These are phyloP conservation scores for Acanthamoeba lenticulata DNA, from an alignment of 208 protist species.

Conservation along the genomic window DNA sequence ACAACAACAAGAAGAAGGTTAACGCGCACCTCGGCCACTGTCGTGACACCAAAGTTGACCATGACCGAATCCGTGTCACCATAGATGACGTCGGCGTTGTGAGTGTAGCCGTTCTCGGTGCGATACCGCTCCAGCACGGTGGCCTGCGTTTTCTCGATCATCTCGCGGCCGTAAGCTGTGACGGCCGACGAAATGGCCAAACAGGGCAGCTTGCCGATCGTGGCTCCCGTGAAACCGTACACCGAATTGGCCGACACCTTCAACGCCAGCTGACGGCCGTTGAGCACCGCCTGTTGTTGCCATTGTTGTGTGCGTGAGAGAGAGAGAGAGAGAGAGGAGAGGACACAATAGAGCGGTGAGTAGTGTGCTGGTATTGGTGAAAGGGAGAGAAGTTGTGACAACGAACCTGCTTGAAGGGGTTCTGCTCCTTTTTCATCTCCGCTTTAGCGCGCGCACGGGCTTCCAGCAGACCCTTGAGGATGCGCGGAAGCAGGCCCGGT, in stretches of 20 bases:
- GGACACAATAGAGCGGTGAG: too few species aligned
- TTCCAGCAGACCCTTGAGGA: conserved; percentile 92
- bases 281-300: conserved; percentile 92
- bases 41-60: conserved; percentile 94
- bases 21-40: conserved; percentile 72
- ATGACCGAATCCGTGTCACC: conserved; percentile 99
- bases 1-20: not conserved
- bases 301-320: not conserved
- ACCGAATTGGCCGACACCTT: conserved; percentile 99
- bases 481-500: conserved; percentile 91
- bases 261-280: conserved; percentile 98
- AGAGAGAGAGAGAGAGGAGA: not conserved
- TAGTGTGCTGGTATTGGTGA: not conserved
- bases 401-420: conserved; percentile 85
- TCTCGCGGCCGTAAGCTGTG: conserved; percentile 97
- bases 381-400: not conserved
- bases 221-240: conserved; percentile 99
- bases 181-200: conserved; percentile 92
- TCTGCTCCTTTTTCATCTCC: conserved; percentile 89
- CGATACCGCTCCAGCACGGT: conserved; percentile 93
- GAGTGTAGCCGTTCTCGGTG: conserved; percentile 90
- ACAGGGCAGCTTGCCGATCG: conserved; percentile 99
- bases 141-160: conserved; percentile 97
- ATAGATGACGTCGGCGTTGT: conserved; percentile 98
- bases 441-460: conserved; percentile 91